A percentile compares a stretch with the other conserved stretches of the same genome.
These are phyloP conservation scores for Penicillium goetzii DNA, from an alignment of 495 filamentous ascomycete genomes.

Conservation along the genomic window DNA sequence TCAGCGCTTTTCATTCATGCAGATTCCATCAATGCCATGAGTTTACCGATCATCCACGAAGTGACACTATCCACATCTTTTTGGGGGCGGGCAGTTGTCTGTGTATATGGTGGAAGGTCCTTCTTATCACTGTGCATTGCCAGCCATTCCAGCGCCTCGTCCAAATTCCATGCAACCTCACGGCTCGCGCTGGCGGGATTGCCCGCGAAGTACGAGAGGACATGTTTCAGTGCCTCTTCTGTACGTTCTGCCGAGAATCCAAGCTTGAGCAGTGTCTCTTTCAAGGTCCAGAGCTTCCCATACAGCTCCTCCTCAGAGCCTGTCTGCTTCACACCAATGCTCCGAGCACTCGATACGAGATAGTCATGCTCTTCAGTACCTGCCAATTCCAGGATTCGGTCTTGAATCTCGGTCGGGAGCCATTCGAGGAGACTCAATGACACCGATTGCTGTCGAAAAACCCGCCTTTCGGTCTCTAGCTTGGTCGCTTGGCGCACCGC, in stretches of 20 bases:
- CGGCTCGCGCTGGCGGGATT: slow-evolving; percentile 54
- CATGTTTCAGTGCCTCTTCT: slow-evolving; percentile 65
- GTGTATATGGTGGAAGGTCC: slow-evolving; percentile 73
- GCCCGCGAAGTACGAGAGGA: slow-evolving; percentile 60
- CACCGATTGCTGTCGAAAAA: slow-evolving; percentile 74
- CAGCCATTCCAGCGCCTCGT: slow-evolving; percentile 87
- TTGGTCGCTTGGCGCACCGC: slow-evolving; percentile 69
- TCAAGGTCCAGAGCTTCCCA: slow-evolving; percentile 78
- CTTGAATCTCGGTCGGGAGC: slow-evolving; percentile 79
- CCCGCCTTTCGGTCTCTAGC: slow-evolving; percentile 75
- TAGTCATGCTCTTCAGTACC: slow-evolving; percentile 46
- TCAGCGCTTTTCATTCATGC: slow-evolving; percentile 32
- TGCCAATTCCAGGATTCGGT: slow-evolving; percentile 66
- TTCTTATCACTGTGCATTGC: slow-evolving; percentile 67
- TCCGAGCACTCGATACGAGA: slow-evolving; percentile 34
- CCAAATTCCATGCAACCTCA: slow-evolving; percentile 79
- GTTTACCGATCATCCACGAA: slow-evolving; percentile 53
- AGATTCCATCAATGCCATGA: slow-evolving; percentile 24
- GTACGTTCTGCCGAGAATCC: slow-evolving; percentile 68
- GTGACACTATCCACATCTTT: slow-evolving; percentile 43
- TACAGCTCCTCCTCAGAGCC: slow-evolving; percentile 71
- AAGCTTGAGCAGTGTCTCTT: slow-evolving; percentile 65
- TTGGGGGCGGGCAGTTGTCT: slow-evolving; percentile 34
- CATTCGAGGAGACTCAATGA: slow-evolving; percentile 71
- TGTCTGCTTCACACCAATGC: slow-evolving; percentile 35